Conservation (phyloP, 2,329 filamentous ascomycete genomes). For the Emmonsia crescens region DNA sequence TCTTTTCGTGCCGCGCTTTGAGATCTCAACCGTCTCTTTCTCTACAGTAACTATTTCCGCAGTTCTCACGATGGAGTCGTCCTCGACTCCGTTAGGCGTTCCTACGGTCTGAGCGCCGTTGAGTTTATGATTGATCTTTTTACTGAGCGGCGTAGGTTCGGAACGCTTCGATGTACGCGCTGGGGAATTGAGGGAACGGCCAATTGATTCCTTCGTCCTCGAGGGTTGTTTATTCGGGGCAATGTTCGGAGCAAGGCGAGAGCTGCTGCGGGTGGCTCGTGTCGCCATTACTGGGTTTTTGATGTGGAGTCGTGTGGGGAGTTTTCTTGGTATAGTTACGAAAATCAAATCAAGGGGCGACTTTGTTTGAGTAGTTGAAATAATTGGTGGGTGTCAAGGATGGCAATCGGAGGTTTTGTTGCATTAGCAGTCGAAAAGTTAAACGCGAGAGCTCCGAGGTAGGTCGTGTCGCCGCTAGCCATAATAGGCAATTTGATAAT, state of each 20-base stretch:
- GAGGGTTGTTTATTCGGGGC: neutral
- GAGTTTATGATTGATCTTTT: neutral
- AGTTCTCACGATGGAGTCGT: neutral
- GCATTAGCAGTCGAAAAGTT: neutral
- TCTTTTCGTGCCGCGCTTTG: neutral
- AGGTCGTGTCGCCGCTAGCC: neutral
- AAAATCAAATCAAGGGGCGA: neutral
- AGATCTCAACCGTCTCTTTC: neutral
- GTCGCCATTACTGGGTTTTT: neutral
- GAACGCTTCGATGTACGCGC: neutral
- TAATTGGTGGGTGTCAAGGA: neutral
- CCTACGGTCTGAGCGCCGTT: neutral
- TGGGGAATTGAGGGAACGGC: neutral
- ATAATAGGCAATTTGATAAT: neutral
- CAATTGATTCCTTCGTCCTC: neutral
- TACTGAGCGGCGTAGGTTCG: neutral
- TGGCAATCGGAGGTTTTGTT: neutral
- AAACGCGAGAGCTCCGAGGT: neutral
- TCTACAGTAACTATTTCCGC: neutral
- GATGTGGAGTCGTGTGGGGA: neutral
- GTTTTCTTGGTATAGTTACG: neutral
- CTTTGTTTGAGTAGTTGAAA: neutral
- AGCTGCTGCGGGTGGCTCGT: neutral
- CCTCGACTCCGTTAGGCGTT: neutral
- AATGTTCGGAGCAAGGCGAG: neutral